These are phyloP conservation scores for Petunia axillaris DNA, from an alignment of 257 asterid genomes.

Conservation along the genomic window DNA sequence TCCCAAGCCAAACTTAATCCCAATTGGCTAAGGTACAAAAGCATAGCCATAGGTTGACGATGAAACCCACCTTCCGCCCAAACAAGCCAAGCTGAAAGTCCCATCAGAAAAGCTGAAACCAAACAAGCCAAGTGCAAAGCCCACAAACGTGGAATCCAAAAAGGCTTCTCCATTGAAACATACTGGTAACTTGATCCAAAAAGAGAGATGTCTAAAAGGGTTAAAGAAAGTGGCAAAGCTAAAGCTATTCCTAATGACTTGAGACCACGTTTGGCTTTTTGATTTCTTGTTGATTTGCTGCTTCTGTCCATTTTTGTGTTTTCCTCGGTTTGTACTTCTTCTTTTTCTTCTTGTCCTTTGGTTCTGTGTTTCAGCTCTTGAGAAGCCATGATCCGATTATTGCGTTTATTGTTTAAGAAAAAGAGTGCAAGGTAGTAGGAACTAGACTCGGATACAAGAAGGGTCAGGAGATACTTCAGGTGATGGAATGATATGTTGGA, in stretches of 20 bases:
- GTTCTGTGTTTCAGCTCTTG: conserved; percentile 63
- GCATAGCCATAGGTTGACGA: conserved; percentile 57
- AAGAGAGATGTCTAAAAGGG: conserved; percentile 53
- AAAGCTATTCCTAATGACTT: conserved; percentile 69
- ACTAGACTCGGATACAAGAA: background rate
- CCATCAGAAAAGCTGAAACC: conserved; percentile 55
- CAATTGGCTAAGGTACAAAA: conserved; percentile 60
- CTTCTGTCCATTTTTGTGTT: conserved; percentile 4
- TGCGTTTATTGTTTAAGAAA: background rate
- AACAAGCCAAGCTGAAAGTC: conserved; percentile 88
- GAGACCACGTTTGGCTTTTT: conserved; percentile 72
- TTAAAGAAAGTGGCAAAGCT: conserved; percentile 56
- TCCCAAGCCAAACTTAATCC: conserved; percentile 68
- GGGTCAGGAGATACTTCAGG: conserved; percentile 34
- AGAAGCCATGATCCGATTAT: conserved; percentile 62
- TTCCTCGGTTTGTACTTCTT: background rate
- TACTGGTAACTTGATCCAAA: conserved; percentile 68
- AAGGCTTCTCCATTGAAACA: conserved; percentile 63
- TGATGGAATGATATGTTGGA: background rate
- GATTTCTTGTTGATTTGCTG: conserved; percentile 28
- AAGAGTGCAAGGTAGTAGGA: conserved; percentile 13
- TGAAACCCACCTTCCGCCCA: conserved; percentile 98
- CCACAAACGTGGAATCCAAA: conserved; percentile 84
- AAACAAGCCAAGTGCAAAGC: conserved; percentile 73
- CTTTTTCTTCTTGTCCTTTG: conserved; percentile 21